Evolutionary conservation across 345 rosid species (phyloP).

Genomic region (Eucalyptus rudis): DNA sequence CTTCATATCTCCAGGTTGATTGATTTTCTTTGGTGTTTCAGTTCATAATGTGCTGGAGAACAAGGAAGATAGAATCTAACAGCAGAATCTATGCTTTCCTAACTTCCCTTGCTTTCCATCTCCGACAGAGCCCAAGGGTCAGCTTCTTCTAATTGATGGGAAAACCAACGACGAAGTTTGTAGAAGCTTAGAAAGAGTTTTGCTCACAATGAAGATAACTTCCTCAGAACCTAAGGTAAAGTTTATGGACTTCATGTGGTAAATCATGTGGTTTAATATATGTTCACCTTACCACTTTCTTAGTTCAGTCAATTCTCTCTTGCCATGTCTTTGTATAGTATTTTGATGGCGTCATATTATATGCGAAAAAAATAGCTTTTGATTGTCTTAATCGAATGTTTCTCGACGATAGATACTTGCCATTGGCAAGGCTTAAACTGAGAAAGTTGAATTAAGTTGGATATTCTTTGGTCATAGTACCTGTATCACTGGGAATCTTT

Average conservation of each 20-base stretch:
- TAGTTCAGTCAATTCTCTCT: neutral
- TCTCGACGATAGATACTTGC: neutral
- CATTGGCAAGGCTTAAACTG: neutral
- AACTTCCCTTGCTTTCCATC: neutral
- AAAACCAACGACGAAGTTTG: constrained; percentile 82
- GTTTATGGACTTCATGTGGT: neutral
- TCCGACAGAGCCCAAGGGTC: constrained; percentile 86
- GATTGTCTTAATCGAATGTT: neutral
- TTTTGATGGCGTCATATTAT: neutral
- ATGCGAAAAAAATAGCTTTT: neutral
- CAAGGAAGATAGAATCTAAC: neutral
- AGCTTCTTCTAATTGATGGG: constrained; percentile 88
- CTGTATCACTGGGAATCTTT: neutral
- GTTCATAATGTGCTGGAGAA: neutral
- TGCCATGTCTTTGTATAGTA: neutral
- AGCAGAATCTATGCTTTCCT: neutral
- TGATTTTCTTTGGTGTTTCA: neutral
- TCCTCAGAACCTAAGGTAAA: constrained; percentile 89
- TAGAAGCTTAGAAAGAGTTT: constrained; percentile 84
- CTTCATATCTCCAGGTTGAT: constrained; percentile 87
- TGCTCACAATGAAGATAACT: constrained; percentile 92
- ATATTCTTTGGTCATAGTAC: neutral
- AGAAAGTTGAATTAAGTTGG: neutral
- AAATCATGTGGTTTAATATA: neutral
- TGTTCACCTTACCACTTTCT: neutral